Evolutionary conservation across 1,139 yeast genomes (phyloP).

Genomic region (Lodderomyces elongisporus): DNA sequence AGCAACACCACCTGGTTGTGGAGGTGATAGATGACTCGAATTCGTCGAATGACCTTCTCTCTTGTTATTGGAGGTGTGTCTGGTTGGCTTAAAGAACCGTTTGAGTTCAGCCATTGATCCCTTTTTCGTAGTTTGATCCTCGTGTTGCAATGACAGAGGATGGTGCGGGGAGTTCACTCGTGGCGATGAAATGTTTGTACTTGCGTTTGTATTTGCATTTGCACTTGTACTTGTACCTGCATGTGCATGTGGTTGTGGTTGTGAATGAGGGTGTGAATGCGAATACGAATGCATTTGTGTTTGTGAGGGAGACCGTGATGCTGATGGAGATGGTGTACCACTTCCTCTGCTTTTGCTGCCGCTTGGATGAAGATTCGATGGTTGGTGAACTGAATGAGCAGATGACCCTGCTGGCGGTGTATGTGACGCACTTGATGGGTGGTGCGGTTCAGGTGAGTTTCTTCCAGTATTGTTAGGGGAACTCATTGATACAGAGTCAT

Average conservation of each 20-base stretch:
- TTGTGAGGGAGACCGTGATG: slow-evolving; percentile 5
- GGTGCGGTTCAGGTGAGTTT: slow-evolving; percentile 23
- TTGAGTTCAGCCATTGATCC: slow-evolving; percentile 38
- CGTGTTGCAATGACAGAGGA: slow-evolving; percentile 12
- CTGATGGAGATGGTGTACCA: slow-evolving; percentile 10
- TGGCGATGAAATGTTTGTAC: no score
- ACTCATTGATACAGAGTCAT: slow-evolving; percentile 22
- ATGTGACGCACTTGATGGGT: slow-evolving; percentile 8
- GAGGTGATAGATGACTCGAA: slow-evolving; percentile 31
- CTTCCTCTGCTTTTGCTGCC: background rate
- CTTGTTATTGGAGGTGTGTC: slow-evolving; percentile 21
- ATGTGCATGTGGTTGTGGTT: slow-evolving; percentile 2
- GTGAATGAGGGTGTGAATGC: background rate
- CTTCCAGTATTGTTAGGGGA: slow-evolving; percentile 31
- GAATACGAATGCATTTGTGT: slow-evolving; percentile 2
- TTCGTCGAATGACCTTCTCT: slow-evolving; percentile 20
- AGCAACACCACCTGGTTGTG: slow-evolving; percentile 7
- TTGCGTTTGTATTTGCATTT: background rate
- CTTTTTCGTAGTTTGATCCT: slow-evolving; percentile 30
- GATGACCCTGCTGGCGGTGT: slow-evolving; percentile 6
- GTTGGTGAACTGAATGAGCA: slow-evolving; percentile 8
- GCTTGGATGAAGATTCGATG: slow-evolving; percentile 3
- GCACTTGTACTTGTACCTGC: slow-evolving; percentile 2
- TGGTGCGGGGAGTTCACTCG: no score
- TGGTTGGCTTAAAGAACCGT: slow-evolving; percentile 38